phyloP scores from a whole-genome alignment of 108 stramenopile species.

The Skeletonema marinoi region DNA sequence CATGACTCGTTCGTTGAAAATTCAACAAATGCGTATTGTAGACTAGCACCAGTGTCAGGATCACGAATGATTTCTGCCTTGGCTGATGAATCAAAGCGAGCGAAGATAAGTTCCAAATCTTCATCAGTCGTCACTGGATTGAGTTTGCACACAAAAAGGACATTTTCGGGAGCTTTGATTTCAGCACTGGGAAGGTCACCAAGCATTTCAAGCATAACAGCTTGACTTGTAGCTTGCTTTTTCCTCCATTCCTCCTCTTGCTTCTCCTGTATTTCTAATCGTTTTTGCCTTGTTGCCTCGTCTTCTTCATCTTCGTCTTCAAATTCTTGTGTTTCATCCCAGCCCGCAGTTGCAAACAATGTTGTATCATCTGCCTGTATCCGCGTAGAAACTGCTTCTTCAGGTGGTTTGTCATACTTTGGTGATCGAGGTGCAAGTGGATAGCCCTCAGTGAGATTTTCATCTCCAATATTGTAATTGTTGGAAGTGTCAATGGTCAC shows the following conservation, averaged over 20 bases:
- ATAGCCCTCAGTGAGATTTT: conserved; percentile 30
- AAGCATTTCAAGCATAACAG: conserved; percentile 98
- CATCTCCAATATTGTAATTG: neutral
- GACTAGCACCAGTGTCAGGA: conserved; percentile 89
- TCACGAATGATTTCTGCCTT: conserved; percentile 96
- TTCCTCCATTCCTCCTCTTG: conserved; percentile 76
- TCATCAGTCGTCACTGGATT: conserved; percentile 97
- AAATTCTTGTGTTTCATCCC: conserved; percentile 51
- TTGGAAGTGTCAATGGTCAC: conserved; percentile 5
- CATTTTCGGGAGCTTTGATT: conserved; percentile 93
- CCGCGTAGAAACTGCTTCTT: conserved; percentile 79
- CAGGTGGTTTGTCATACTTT: conserved; percentile 70
- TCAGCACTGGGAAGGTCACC: conserved; percentile 90
- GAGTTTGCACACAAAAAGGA: conserved; percentile 98
- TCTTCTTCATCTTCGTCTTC: conserved; percentile 55
- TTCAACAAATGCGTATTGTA: conserved; percentile 98
- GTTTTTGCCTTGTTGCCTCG: conserved; percentile 25
- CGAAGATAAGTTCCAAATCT: conserved; percentile 97
- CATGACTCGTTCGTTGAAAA: conserved; percentile 88
- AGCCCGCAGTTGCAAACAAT: conserved; percentile 44
- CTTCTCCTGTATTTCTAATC: conserved; percentile 44
- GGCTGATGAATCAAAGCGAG: conserved; percentile 84
- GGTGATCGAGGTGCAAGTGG: conserved; percentile 64
- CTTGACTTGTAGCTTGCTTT: conserved; percentile 56
- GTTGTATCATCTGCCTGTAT: conserved; percentile 66